phyloP scores from a whole-genome alignment of 1,284 basidiomycete species.

The Pseudozyma sp. region DNA sequence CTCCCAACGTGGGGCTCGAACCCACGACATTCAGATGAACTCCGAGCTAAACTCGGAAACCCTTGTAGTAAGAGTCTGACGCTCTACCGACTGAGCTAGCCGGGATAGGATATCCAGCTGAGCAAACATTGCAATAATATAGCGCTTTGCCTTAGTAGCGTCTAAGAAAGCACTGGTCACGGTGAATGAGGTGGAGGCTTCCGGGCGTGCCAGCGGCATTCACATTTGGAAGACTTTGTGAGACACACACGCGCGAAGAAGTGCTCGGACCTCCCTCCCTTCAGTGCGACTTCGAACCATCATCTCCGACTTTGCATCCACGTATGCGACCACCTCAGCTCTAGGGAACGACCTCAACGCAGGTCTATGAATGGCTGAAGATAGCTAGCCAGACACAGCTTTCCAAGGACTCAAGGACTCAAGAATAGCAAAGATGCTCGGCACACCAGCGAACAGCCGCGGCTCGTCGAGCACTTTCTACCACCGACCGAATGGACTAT shows the following conservation, averaged over 20 bases:
- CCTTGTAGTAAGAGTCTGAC: constrained; percentile 66
- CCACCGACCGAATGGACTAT: constrained; percentile 26
- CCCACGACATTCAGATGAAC: constrained; percentile 66
- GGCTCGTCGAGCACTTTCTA: constrained; percentile 33
- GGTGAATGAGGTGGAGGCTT: constrained; percentile 21
- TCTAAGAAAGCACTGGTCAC: not conserved
- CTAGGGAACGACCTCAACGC: not conserved
- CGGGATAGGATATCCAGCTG: constrained; percentile 40
- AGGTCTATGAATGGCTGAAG: not conserved
- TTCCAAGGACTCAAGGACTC: not conserved
- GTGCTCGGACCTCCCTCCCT: not conserved
- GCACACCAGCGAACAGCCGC: constrained; percentile 42
- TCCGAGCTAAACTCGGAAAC: constrained; percentile 40
- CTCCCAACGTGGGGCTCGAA: constrained; percentile 69
- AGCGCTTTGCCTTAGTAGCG: not conserved
- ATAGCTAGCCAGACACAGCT: not conserved
- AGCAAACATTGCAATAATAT: not conserved
- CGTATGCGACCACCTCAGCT: too few species aligned
- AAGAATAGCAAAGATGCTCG: constrained; percentile 27
- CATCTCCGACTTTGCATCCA: too few species aligned
- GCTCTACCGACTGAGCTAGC: constrained; percentile 70
- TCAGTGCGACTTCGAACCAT: too few species aligned
- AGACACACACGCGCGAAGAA: not conserved
- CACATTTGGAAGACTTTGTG: not conserved
- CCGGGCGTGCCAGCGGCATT: constrained; percentile 6